Percentiles rank a stretch among this genome's conserved stretches.
phyloP scores from a whole-genome alignment of 345 rosid genomes.

The Salix arbutifolia region DNA sequence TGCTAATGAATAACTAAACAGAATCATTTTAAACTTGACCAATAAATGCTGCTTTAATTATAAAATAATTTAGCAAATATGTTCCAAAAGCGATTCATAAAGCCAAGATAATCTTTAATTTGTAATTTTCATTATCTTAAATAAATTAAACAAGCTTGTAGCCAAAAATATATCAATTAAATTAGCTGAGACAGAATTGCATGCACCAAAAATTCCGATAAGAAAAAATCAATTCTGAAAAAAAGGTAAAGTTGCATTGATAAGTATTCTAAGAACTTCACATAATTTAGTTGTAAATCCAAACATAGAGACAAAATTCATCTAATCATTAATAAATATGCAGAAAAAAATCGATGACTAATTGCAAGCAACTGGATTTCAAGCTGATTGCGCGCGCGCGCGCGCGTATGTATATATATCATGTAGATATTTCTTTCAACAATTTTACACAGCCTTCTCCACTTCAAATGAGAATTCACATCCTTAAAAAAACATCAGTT shows the following conservation, averaged over 20 bases:
- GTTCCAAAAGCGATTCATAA: neutral
- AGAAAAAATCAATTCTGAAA: neutral
- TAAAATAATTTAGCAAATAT: slow-evolving; percentile 1
- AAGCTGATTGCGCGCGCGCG: neutral
- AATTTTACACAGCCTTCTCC: neutral
- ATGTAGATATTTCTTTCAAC: neutral
- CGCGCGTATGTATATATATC: neutral
- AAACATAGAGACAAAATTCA: neutral
- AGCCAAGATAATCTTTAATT: neutral
- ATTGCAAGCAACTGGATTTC: neutral
- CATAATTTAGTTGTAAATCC: neutral
- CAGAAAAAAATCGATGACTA: neutral
- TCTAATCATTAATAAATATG: no score
- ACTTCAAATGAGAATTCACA: neutral
- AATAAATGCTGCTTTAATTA: neutral
- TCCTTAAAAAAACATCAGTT: neutral
- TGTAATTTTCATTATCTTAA: neutral
- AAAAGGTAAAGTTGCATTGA: neutral
- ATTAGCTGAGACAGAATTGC: neutral
- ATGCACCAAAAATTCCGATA: neutral
- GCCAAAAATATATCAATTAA: neutral
- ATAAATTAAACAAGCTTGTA: neutral
- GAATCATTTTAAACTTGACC: neutral
- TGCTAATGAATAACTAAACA: neutral
- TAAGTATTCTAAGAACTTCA: neutral